Evolutionary conservation across 2,329 filamentous ascomycete species (phyloP).

Genomic region (Coccinonectria pachysandricola): DNA sequence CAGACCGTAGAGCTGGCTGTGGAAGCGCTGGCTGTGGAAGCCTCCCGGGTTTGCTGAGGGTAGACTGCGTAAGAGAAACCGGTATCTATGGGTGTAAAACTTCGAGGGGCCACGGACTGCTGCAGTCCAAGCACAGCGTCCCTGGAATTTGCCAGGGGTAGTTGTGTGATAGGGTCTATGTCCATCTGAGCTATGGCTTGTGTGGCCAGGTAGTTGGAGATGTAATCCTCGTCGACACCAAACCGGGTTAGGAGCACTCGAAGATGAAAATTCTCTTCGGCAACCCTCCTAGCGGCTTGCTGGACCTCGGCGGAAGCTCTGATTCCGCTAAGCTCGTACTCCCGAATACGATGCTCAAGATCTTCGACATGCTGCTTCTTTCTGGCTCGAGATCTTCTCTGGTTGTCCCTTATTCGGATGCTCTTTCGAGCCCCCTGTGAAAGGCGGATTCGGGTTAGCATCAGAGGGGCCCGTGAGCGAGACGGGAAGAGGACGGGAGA

Average conservation of each 20-base stretch:
- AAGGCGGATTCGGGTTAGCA: no score
- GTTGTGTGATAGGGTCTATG: slow-evolving; percentile 10
- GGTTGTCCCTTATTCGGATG: slow-evolving; percentile 62
- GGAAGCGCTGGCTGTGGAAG: slow-evolving; percentile 23
- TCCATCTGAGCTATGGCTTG: slow-evolving; percentile 11
- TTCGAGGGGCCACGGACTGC: slow-evolving; percentile 27
- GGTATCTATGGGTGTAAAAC: slow-evolving; percentile 20
- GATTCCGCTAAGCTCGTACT: slow-evolving; percentile 54
- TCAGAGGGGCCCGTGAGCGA: no score
- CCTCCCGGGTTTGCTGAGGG: slow-evolving; percentile 23
- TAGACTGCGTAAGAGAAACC: slow-evolving; percentile 18
- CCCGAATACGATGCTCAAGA: slow-evolving; percentile 50
- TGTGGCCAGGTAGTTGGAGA: slow-evolving; percentile 32
- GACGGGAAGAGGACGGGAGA: no score
- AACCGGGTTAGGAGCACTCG: slow-evolving; percentile 46
- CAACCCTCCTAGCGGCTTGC: slow-evolving; percentile 54
- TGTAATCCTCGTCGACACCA: slow-evolving; percentile 46
- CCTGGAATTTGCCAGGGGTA: slow-evolving; percentile 14
- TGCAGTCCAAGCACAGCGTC: slow-evolving; percentile 26
- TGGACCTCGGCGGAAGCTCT: slow-evolving; percentile 65
- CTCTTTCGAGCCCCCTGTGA: no score
- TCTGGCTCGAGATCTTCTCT: slow-evolving; percentile 63
- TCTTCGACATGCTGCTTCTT: slow-evolving; percentile 64
- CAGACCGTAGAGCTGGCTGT: slow-evolving; percentile 23
- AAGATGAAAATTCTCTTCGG: slow-evolving; percentile 58